Conservation (phyloP, 2,329 filamentous ascomycete species). For the Phyllosticta citrichinensis region DNA sequence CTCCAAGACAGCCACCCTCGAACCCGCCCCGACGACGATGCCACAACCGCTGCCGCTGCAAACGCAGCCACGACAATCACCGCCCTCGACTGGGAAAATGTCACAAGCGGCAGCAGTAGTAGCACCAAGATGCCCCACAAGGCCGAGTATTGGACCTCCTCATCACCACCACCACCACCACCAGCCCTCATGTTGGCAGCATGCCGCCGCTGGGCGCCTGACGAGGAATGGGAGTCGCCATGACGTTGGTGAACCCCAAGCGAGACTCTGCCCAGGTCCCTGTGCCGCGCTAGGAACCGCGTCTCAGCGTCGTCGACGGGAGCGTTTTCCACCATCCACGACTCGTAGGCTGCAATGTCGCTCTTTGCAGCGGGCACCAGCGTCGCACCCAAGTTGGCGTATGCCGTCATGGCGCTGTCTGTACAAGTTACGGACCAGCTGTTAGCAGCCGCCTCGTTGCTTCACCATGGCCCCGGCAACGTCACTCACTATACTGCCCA, state of each 20-base stretch:
- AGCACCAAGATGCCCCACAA: constrained; percentile 21
- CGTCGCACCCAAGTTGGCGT: constrained; percentile 41
- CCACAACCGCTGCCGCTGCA: constrained; percentile 27
- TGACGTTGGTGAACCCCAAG: background rate
- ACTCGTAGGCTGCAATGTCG: constrained; percentile 45
- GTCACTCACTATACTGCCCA: constrained; percentile 53
- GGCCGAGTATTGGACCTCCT: constrained; percentile 2
- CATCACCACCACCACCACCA: background rate
- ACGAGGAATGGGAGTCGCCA: constrained; percentile 7
- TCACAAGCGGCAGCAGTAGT: constrained; percentile 30
- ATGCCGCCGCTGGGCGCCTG: constrained; percentile 10
- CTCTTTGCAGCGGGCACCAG: constrained; percentile 39
- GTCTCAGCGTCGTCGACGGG: constrained; percentile 51
- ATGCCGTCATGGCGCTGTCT: constrained; percentile 53
- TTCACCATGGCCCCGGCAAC: background rate
- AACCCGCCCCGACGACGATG: constrained; percentile 23
- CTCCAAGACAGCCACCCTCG: constrained; percentile 26
- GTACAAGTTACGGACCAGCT: constrained; percentile 3
- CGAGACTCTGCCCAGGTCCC: constrained; percentile 42
- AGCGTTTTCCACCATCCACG: constrained; percentile 45
- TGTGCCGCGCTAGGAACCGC: constrained; percentile 45
- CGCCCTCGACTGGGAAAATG: constrained; percentile 32
- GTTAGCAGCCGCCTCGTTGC: background rate
- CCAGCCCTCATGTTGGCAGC: background rate
- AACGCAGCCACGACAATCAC: constrained; percentile 30